Evolutionary conservation across 345 rosid genomes (phyloP).

Genomic region (Gossypium mustelinum): DNA sequence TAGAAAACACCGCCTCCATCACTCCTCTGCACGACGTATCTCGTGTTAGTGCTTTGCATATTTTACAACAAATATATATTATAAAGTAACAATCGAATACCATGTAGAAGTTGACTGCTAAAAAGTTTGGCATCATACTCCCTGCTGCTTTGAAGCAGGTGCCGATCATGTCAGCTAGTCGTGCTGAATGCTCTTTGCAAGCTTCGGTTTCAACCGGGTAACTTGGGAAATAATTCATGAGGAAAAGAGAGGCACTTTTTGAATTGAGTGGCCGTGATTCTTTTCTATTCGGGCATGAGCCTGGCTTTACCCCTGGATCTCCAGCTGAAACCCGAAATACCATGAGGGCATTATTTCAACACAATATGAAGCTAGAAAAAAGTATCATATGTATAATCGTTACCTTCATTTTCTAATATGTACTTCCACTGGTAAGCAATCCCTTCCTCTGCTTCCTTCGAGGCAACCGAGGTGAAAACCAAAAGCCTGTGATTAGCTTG

Average conservation of each 20-base stretch:
- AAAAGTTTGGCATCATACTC: slow-evolving; percentile 74
- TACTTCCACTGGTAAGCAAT: slow-evolving; percentile 97
- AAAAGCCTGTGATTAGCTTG: slow-evolving; percentile 74
- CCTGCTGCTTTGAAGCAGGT: slow-evolving; percentile 88
- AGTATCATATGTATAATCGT: slow-evolving; percentile 19
- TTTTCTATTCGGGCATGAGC: slow-evolving; percentile 87
- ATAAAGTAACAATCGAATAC: slow-evolving; percentile 29
- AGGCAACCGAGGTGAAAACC: slow-evolving; percentile 87
- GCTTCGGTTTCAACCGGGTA: slow-evolving; percentile 77
- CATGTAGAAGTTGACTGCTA: slow-evolving; percentile 97
- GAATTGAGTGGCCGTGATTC: slow-evolving; percentile 72
- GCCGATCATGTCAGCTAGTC: slow-evolving; percentile 75
- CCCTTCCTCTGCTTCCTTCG: slow-evolving; percentile 96
- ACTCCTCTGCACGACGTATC: slow-evolving; percentile 61
- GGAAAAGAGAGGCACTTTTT: slow-evolving; percentile 65
- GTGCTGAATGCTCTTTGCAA: slow-evolving; percentile 88
- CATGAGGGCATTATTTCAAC: slow-evolving; percentile 13
- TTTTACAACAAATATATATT: not conserved
- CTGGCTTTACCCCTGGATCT: slow-evolving; percentile 60
- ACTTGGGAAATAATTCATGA: slow-evolving; percentile 89
- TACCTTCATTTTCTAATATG: slow-evolving; percentile 82
- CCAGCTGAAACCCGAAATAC: slow-evolving; percentile 56
- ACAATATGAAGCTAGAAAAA: not conserved
- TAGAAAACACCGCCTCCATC: slow-evolving; percentile 96
- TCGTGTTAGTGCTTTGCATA: slow-evolving; percentile 18